These are phyloP conservation scores for Rhodotorula paludigena DNA, from an alignment of 768 basidiomycete genomes.

Conservation along the genomic window DNA sequence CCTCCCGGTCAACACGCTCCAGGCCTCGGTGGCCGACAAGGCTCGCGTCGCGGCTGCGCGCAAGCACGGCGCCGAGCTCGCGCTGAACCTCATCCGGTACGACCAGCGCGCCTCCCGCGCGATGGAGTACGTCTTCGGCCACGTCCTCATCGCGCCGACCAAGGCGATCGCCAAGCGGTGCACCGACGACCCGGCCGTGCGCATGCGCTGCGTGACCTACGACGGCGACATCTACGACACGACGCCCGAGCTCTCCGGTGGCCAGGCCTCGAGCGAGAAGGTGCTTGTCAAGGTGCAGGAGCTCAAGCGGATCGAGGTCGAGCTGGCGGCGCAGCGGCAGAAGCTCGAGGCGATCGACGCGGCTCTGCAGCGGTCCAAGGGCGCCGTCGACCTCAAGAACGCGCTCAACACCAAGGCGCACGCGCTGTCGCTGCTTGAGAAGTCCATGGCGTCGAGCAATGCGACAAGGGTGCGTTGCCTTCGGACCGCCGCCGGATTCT, in stretches of 20 bases:
- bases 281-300: slow-evolving; percentile 78
- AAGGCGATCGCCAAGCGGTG: slow-evolving; percentile 77
- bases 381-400: slow-evolving; percentile 51
- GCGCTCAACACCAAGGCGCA: slow-evolving; percentile 87
- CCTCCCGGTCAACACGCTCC: slow-evolving; percentile 24
- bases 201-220: slow-evolving; percentile 80
- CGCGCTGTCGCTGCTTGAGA: slow-evolving; percentile 70
- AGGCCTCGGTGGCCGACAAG: slow-evolving; percentile 13
- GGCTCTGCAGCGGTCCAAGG: slow-evolving; percentile 54
- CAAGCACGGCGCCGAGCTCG: slow-evolving; percentile 75
- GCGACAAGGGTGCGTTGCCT: slow-evolving; percentile 65
- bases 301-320: slow-evolving; percentile 63
- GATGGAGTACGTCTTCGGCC: slow-evolving; percentile 88
- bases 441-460: slow-evolving; percentile 82
- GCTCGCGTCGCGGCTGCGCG: slow-evolving; percentile 70
- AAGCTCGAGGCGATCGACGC: slow-evolving; percentile 56
- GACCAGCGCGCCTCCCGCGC: slow-evolving; percentile 74
- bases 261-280: slow-evolving; percentile 63
- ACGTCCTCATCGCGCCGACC: slow-evolving; percentile 85
- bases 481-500: too few species aligned
- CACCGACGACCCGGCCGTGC: slow-evolving; percentile 66
- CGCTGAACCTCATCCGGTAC: slow-evolving; percentile 83
- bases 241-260: slow-evolving; percentile 85
- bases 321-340: slow-evolving; percentile 54
- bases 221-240: slow-evolving; percentile 97